These are phyloP conservation scores for Vitis riparia DNA, from an alignment of 164 flowering plant species.

Conservation along the genomic window DNA sequence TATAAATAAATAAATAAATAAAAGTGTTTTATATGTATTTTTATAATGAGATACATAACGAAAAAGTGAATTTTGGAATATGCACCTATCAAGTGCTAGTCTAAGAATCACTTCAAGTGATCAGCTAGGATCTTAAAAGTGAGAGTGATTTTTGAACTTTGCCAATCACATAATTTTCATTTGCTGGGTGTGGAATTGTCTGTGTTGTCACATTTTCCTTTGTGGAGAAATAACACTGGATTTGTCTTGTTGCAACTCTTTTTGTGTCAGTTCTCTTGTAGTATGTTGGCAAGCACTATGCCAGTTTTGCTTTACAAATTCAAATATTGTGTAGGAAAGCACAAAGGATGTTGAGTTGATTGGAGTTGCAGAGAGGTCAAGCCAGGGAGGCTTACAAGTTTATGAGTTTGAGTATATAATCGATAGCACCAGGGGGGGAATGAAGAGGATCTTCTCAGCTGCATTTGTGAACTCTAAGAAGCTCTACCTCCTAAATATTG, in stretches of 20 bases:
- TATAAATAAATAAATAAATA: too few species aligned
- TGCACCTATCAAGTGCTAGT: too few species aligned
- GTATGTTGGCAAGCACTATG: not conserved
- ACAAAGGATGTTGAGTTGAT: conserved; percentile 73
- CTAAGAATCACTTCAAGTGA: too few species aligned
- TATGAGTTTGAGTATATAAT: conserved; percentile 79
- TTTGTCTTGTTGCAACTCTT: not conserved
- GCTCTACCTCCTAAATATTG: conserved; percentile 77
- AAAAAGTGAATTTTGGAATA: too few species aligned
- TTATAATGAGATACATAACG: too few species aligned
- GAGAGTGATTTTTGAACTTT: too few species aligned
- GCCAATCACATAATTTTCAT: too few species aligned
- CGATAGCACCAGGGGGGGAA: conserved; percentile 67
- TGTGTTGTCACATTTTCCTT: not conserved
- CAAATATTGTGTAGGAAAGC: conserved; percentile 59
- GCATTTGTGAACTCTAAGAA: conserved; percentile 78
- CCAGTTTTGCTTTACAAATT: not conserved
- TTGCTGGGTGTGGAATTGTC: not conserved
- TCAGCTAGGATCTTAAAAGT: too few species aligned
- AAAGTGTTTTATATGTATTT: too few species aligned
- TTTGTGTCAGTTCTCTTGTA: not conserved
- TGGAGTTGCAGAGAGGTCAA: conserved; percentile 59
- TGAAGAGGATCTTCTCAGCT: conserved; percentile 57
- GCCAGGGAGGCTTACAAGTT: conserved; percentile 60
- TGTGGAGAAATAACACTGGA: not conserved